These are phyloP conservation scores for Diddensiella caesifluorescens DNA, from an alignment of 805 yeast species.

Conservation along the genomic window DNA sequence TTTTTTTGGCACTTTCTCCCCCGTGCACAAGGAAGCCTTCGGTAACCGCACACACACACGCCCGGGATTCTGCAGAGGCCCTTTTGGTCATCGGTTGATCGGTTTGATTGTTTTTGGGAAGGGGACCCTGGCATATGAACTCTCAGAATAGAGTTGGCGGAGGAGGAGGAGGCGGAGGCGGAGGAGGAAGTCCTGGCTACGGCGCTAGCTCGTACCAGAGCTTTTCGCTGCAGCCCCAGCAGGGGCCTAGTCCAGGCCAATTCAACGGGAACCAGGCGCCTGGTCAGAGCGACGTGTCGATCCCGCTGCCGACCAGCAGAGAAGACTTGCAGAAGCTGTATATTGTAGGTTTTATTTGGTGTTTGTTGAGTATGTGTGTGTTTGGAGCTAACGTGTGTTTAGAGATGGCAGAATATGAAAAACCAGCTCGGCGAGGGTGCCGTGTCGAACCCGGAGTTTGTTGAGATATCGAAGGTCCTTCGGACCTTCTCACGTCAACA, in stretches of 20 bases:
- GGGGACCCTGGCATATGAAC: too few species aligned
- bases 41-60: too few species aligned
- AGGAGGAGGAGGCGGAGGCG: not conserved
- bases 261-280: not conserved
- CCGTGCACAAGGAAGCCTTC: too few species aligned
- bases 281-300: not conserved
- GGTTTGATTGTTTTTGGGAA: too few species aligned
- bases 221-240: conserved; percentile 4
- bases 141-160: not conserved
- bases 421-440: conserved; percentile 47
- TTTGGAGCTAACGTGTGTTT: not conserved
- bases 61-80: too few species aligned
- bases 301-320: conserved; percentile 20
- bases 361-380: not conserved
- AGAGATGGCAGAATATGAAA: conserved; percentile 56
- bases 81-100: too few species aligned
- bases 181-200: not conserved
- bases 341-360: conserved; percentile 18
- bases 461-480: conserved; percentile 48
- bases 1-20: too few species aligned
- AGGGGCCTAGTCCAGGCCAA: not conserved
- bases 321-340: conserved; percentile 25
- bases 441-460: conserved; percentile 52
- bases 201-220: conserved; percentile 1
- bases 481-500: conserved; percentile 40